A percentile compares a stretch with the other conserved stretches of the same genome.
phyloP scores from a whole-genome alignment of 2,329 filamentous ascomycete genomes.

The Fusarium bactridioides region DNA sequence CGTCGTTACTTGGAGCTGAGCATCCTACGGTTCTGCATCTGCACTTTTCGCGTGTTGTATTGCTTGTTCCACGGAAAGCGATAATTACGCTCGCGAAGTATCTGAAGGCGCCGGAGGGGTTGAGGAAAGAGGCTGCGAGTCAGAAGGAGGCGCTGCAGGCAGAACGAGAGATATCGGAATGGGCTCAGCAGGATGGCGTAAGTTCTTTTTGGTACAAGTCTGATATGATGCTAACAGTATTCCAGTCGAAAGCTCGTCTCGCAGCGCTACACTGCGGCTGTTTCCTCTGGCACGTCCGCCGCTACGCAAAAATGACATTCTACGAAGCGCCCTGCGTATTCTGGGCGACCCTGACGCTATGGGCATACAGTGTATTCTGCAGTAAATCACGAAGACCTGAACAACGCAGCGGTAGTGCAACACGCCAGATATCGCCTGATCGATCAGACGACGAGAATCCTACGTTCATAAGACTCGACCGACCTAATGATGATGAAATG shows the following conservation, averaged over 20 bases:
- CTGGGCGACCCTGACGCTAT: conserved; percentile 49
- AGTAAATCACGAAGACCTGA: not conserved
- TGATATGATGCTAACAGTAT: fast-evolving
- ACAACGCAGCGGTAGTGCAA: not conserved
- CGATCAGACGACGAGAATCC: conserved; percentile 32
- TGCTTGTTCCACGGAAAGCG: conserved; percentile 57
- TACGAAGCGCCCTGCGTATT: conserved; percentile 50
- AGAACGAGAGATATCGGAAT: conserved; percentile 45
- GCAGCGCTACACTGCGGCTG: conserved; percentile 54
- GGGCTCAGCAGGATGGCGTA: conserved; percentile 45
- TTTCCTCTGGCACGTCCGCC: conserved; percentile 55
- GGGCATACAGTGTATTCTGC: conserved; percentile 48
- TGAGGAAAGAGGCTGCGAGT: conserved; percentile 13
- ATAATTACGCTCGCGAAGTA: conserved; percentile 53
- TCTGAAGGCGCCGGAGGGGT: not conserved
- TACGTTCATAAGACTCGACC: conserved; percentile 60
- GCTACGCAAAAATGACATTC: conserved; percentile 52
- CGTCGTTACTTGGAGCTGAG: conserved; percentile 58
- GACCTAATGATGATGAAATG: conserved; percentile 65
- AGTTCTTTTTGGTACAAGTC: not conserved
- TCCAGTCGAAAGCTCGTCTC: conserved; percentile 54
- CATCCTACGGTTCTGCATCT: conserved; percentile 64
- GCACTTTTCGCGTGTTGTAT: conserved; percentile 60
- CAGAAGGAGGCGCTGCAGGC: conserved; percentile 24
- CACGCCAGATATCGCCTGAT: not conserved